A percentile compares a stretch with the other conserved stretches of the same genome.
These are phyloP conservation scores for Phaeoacremonium minimum DNA, from an alignment of 2,329 filamentous ascomycete species.

Conservation along the genomic window DNA sequence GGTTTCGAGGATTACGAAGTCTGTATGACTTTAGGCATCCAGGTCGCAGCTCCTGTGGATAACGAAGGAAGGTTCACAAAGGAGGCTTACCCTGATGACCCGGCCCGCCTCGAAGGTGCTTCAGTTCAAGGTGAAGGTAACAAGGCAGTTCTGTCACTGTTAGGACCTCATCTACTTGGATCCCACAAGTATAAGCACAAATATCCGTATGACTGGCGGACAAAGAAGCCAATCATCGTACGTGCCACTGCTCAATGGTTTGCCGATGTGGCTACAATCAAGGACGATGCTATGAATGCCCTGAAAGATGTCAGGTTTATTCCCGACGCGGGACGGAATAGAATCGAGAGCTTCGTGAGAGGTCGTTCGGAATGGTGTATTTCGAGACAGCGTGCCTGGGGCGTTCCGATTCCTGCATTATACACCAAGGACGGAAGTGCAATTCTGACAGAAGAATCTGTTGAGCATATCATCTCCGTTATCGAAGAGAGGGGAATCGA, in stretches of 20 bases:
- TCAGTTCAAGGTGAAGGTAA: constrained; percentile 42
- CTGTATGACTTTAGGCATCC: constrained; percentile 66
- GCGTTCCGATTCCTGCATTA: constrained; percentile 89
- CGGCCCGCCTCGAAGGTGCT: constrained; percentile 62
- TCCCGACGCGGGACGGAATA: constrained; percentile 66
- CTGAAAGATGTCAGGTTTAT: constrained; percentile 73
- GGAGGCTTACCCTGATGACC: constrained; percentile 70
- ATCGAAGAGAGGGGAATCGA: constrained; percentile 78
- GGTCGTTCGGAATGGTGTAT: constrained; percentile 97
- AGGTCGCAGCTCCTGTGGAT: constrained; percentile 77
- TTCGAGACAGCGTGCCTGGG: constrained; percentile 92
- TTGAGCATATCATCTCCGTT: constrained; percentile 78
- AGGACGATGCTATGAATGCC: constrained; percentile 64
- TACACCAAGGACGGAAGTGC: constrained; percentile 71
- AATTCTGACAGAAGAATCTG: constrained; percentile 72
- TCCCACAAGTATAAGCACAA: constrained; percentile 78
- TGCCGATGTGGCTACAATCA: constrained; percentile 82
- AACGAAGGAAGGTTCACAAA: constrained; percentile 76
- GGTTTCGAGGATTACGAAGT: constrained; percentile 94
- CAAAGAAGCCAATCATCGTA: constrained; percentile 86
- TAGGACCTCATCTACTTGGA: constrained; percentile 62
- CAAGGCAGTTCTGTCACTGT: constrained; percentile 58
- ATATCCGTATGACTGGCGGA: constrained; percentile 97
- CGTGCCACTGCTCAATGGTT: constrained; percentile 98
- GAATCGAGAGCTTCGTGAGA: constrained; percentile 81